Conservation (phyloP, 2,329 filamentous ascomycete genomes). For the Peltaster fructicola region DNA sequence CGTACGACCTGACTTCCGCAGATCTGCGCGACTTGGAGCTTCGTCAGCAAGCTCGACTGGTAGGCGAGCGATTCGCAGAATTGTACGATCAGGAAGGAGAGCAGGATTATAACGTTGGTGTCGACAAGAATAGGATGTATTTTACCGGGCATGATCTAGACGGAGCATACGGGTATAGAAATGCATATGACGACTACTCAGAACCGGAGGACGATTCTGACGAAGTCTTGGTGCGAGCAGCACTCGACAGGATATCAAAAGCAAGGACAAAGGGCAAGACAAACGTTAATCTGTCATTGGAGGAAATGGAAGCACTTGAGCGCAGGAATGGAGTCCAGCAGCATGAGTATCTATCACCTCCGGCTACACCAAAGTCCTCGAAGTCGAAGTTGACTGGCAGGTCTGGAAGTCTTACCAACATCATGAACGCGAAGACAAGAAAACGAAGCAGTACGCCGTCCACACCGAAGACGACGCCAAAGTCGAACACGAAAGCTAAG, state of each 20-base stretch:
- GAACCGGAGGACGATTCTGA: constrained; percentile 41
- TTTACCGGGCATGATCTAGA: constrained; percentile 31
- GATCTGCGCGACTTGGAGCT: constrained; percentile 27
- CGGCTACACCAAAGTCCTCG: constrained; percentile 6
- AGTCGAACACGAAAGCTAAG: constrained; percentile 18
- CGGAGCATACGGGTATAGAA: constrained; percentile 30
- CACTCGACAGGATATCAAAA: constrained; percentile 60
- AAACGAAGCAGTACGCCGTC: constrained; percentile 17
- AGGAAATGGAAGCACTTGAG: constrained; percentile 67
- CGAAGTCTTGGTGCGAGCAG: constrained; percentile 58
- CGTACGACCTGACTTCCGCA: no score
- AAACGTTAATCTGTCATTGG: constrained; percentile 62
- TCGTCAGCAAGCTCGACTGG: constrained; percentile 19
- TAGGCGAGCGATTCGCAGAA: constrained; percentile 42
- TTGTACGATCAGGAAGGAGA: constrained; percentile 38
- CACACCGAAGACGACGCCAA: constrained; percentile 17
- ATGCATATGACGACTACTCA: constrained; percentile 10
- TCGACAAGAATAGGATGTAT: no score
- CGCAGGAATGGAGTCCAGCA: constrained; percentile 31
- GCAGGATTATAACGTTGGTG: no score
- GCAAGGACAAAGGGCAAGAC: constrained; percentile 59
- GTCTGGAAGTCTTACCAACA: constrained; percentile 20
- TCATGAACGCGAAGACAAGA: constrained; percentile 18
- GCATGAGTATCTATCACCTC: constrained; percentile 6
- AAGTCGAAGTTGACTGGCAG: constrained; percentile 17